Percentiles rank a stretch among this genome's conserved stretches.
Conservation (phyloP, 495 filamentous ascomycete genomes). For the Lasiosphaeriaceae sp. region DNA sequence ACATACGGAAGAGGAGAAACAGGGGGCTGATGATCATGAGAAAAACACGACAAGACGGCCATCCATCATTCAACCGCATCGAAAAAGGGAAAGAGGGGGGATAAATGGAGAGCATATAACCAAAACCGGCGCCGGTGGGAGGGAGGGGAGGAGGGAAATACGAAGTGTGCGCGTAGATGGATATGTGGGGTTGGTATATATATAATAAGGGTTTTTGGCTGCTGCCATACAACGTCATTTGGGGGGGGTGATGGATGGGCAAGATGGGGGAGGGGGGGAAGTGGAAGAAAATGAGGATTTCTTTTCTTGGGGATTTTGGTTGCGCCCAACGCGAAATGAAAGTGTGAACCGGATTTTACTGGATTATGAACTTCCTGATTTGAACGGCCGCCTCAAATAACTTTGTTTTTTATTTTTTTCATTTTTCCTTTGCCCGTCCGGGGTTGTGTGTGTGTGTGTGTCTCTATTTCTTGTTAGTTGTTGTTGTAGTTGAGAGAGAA, state of each 20-base stretch:
- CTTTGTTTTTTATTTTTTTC: background rate
- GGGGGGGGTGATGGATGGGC: too few species aligned
- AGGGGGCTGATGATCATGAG: background rate
- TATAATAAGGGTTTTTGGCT: background rate
- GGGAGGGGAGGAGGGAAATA: background rate
- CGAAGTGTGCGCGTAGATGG: background rate
- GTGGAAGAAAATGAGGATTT: background rate
- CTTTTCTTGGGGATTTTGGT: background rate
- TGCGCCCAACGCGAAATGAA: background rate
- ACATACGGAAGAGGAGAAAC: background rate
- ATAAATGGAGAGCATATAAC: background rate
- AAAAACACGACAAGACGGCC: background rate
- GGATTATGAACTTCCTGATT: background rate
- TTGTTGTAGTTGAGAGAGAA: too few species aligned
- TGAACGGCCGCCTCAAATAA: background rate
- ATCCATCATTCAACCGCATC: background rate
- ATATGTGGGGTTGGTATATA: background rate
- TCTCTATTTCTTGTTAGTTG: background rate
- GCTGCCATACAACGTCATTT: too few species aligned
- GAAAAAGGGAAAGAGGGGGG: background rate
- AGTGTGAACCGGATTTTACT: conserved; percentile 1
- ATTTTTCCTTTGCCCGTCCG: background rate
- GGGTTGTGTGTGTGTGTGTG: background rate
- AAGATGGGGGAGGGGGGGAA: background rate
- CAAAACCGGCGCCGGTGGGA: background rate